Percentiles rank a stretch among this genome's conserved stretches.
Conservation (phyloP, 345 rosid genomes). For the Mallotus nudiflorus region DNA sequence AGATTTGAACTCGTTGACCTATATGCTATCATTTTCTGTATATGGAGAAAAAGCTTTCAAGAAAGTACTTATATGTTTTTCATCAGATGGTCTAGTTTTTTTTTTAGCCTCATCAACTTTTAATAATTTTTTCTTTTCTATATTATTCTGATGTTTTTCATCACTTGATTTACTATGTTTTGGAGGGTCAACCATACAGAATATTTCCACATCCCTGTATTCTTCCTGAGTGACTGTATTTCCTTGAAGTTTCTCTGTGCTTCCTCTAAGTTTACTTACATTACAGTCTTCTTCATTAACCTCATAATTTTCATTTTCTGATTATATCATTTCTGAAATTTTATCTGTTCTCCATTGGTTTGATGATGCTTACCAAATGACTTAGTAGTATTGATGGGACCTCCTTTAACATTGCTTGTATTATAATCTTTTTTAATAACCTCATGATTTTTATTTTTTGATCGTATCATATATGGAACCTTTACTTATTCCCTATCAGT, state of each 20-base stretch:
- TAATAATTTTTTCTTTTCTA: constrained; percentile 22
- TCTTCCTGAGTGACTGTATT: constrained; percentile 17
- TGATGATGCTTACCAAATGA: constrained; percentile 1
- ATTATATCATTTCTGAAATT: not conserved
- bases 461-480: not conserved
- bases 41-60: no score
- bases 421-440: constrained; percentile 17
- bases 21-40: no score
- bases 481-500: not conserved
- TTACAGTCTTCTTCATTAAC: constrained; percentile 17
- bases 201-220: constrained; percentile 8
- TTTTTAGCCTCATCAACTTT: constrained; percentile 26
- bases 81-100: constrained; percentile 27
- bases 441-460: constrained; percentile 22
- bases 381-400: not conserved
- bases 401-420: constrained; percentile 11
- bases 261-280: constrained; percentile 26
- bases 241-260: constrained; percentile 43
- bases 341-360: not conserved
- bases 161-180: constrained; percentile 24
- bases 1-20: no score
- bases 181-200: constrained; percentile 19
- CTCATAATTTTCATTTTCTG: constrained; percentile 23
- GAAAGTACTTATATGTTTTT: constrained; percentile 31
- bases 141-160: constrained; percentile 31